These are phyloP conservation scores for Aquilaria sinensis DNA, from an alignment of 345 rosid genomes.

Conservation along the genomic window DNA sequence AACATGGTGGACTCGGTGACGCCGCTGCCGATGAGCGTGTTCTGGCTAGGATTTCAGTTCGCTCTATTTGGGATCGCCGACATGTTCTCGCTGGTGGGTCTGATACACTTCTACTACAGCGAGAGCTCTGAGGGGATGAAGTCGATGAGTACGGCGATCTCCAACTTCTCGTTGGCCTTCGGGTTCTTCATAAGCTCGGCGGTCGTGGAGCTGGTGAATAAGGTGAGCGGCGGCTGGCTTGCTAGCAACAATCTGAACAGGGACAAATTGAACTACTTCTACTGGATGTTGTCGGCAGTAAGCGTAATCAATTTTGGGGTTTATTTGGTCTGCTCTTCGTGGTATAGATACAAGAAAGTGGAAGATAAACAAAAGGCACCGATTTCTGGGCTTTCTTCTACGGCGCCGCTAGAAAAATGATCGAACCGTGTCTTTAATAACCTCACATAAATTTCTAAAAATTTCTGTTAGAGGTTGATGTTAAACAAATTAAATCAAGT, in stretches of 20 bases:
- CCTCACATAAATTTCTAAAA: too few relatives aligned
- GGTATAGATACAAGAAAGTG: slow-evolving; percentile 54
- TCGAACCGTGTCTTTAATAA: too few relatives aligned
- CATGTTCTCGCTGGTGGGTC: slow-evolving; percentile 50
- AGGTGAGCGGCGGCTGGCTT: slow-evolving; percentile 41
- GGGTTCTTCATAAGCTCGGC: slow-evolving; percentile 54
- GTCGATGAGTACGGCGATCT: slow-evolving; percentile 45
- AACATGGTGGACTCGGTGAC: slow-evolving; percentile 39
- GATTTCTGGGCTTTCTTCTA: too few relatives aligned
- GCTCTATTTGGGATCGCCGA: slow-evolving; percentile 53
- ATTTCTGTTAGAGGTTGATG: too few relatives aligned
- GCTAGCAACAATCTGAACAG: slow-evolving; percentile 21
- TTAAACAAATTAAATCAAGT: too few relatives aligned
- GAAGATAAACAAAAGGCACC: slow-evolving; percentile 6
- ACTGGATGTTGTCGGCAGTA: slow-evolving; percentile 19
- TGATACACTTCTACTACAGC: slow-evolving; percentile 48
- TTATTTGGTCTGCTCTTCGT: slow-evolving; percentile 49
- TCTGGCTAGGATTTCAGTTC: slow-evolving; percentile 56
- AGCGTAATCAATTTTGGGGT: slow-evolving; percentile 36
- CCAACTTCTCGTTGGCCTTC: slow-evolving; percentile 46
- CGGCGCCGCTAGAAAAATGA: too few relatives aligned
- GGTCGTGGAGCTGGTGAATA: slow-evolving; percentile 46
- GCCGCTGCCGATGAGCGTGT: slow-evolving; percentile 45
- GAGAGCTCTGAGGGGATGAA: slow-evolving; percentile 62
- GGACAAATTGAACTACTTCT: slow-evolving; percentile 32